Percentiles rank a stretch among this genome's conserved stretches.
These are phyloP conservation scores for Chaetomium sp. DNA, from an alignment of 2,329 filamentous ascomycete genomes.

Conservation along the genomic window DNA sequence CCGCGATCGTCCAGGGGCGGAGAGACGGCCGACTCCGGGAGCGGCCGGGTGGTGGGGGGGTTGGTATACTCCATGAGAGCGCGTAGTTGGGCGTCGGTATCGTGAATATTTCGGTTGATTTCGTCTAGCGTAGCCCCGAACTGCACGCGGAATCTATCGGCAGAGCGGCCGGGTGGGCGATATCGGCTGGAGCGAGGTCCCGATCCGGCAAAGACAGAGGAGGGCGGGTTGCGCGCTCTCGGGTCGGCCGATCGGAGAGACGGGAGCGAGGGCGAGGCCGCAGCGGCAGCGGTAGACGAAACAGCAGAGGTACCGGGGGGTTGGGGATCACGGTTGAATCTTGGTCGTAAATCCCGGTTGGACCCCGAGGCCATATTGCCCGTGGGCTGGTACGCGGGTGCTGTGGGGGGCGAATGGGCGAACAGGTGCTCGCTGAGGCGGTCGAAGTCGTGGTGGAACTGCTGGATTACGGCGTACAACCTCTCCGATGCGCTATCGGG, in stretches of 20 bases:
- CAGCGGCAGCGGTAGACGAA: slow-evolving; percentile 16
- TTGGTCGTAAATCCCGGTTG: slow-evolving; percentile 30
- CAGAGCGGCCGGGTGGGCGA: slow-evolving; percentile 24
- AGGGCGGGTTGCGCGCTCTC: slow-evolving; percentile 24
- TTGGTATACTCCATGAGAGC: slow-evolving; percentile 35
- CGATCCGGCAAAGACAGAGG: slow-evolving; percentile 23
- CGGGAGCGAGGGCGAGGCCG: slow-evolving; percentile 29
- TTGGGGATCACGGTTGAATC: slow-evolving; percentile 32
- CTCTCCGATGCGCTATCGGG: slow-evolving; percentile 38
- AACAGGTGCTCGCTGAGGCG: slow-evolving; percentile 15
- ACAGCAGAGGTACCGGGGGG: slow-evolving; percentile 18
- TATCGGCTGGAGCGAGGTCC: slow-evolving; percentile 21
- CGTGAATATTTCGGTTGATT: slow-evolving; percentile 34
- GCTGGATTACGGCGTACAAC: slow-evolving; percentile 37
- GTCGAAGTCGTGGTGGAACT: slow-evolving; percentile 30
- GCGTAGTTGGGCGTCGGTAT: slow-evolving; percentile 39
- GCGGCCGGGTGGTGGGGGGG: slow-evolving; percentile 24
- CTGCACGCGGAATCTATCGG: slow-evolving; percentile 24
- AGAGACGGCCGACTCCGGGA: slow-evolving; percentile 30
- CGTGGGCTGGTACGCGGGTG: slow-evolving; percentile 11
- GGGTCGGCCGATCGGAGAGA: slow-evolving; percentile 32
- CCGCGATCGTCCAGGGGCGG: slow-evolving; percentile 34
- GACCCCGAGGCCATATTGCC: slow-evolving; percentile 33
- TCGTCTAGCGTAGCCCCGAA: slow-evolving; percentile 30
- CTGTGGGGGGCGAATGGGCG: slow-evolving; percentile 7